Conservation (phyloP, 2,329 filamentous ascomycete genomes). For the Paecilomyces formosus region DNA sequence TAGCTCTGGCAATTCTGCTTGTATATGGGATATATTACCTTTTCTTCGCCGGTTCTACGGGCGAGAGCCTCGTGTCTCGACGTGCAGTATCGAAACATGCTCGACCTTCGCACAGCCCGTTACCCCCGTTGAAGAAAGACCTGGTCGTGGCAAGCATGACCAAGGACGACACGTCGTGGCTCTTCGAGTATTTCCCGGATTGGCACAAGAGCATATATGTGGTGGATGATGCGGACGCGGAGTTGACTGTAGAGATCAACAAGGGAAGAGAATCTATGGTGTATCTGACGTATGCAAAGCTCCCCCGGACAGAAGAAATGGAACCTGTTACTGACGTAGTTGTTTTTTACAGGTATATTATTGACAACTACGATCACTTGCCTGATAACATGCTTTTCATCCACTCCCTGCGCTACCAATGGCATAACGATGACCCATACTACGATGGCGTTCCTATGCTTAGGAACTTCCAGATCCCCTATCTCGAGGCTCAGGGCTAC, state of each 20-base stretch:
- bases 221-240: slow-evolving; percentile 42
- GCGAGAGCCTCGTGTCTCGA: background rate
- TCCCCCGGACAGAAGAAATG: background rate
- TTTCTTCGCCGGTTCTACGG: slow-evolving; percentile 18
- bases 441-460: slow-evolving; percentile 45
- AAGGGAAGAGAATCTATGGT: slow-evolving; percentile 39
- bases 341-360: slow-evolving; percentile 28
- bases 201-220: slow-evolving; percentile 51
- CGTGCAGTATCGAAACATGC: background rate
- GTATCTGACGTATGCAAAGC: slow-evolving; percentile 31
- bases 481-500: slow-evolving; percentile 45
- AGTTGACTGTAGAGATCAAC: slow-evolving; percentile 41
- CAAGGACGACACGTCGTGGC: slow-evolving; percentile 32
- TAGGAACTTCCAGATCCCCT: slow-evolving; percentile 40
- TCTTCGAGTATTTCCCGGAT: slow-evolving; percentile 30
- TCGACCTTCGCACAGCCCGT: background rate
- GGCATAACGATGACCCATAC: slow-evolving; percentile 47
- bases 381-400: slow-evolving; percentile 36
- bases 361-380: slow-evolving; percentile 34
- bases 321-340: slow-evolving; percentile 3
- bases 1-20: slow-evolving; percentile 25
- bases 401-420: slow-evolving; percentile 33
- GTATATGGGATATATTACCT: slow-evolving; percentile 24
- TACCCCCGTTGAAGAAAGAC: slow-evolving; percentile 12
- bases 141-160: slow-evolving; percentile 35